phyloP scores from a whole-genome alignment of 2,329 filamentous ascomycete genomes.

The Periconia sp. region DNA sequence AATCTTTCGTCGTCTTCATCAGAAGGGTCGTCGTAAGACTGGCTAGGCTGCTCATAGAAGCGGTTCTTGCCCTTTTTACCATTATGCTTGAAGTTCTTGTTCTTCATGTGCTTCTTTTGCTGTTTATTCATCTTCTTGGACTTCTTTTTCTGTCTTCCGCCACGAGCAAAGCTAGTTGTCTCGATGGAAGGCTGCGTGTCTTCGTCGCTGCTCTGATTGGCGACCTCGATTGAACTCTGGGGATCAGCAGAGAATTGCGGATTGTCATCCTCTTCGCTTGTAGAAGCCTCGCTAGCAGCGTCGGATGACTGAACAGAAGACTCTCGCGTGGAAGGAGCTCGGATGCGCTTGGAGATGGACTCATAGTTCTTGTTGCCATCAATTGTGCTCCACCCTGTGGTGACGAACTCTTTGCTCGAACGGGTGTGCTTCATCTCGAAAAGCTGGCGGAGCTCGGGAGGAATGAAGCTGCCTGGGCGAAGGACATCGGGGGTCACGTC shows the following conservation, averaged over 20 bases:
- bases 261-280: slow-evolving; percentile 44
- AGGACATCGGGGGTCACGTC: slow-evolving; percentile 51
- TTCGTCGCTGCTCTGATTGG: slow-evolving; percentile 43
- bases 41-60: slow-evolving; percentile 31
- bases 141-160: slow-evolving; percentile 42
- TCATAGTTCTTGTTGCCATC: slow-evolving; percentile 66
- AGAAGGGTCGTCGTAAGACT: slow-evolving; percentile 39
- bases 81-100: slow-evolving; percentile 41
- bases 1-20: slow-evolving; percentile 64
- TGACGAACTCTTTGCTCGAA: slow-evolving; percentile 62
- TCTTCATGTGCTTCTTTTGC: slow-evolving; percentile 37
- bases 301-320: slow-evolving; percentile 42
- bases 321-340: slow-evolving; percentile 34
- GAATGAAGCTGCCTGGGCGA: slow-evolving; percentile 64
- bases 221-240: slow-evolving; percentile 34
- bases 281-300: slow-evolving; percentile 30
- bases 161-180: slow-evolving; percentile 22
- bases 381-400: slow-evolving; percentile 71
- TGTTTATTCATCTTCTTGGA: slow-evolving; percentile 39
- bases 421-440: slow-evolving; percentile 77
- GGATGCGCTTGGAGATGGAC: slow-evolving; percentile 57
- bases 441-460: slow-evolving; percentile 65
- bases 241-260: slow-evolving; percentile 34
- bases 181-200: slow-evolving; percentile 40
- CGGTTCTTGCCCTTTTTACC: slow-evolving; percentile 37